Evolutionary conservation across 345 rosid genomes (phyloP).

Genomic region (Eucalyptus cloeziana): DNA sequence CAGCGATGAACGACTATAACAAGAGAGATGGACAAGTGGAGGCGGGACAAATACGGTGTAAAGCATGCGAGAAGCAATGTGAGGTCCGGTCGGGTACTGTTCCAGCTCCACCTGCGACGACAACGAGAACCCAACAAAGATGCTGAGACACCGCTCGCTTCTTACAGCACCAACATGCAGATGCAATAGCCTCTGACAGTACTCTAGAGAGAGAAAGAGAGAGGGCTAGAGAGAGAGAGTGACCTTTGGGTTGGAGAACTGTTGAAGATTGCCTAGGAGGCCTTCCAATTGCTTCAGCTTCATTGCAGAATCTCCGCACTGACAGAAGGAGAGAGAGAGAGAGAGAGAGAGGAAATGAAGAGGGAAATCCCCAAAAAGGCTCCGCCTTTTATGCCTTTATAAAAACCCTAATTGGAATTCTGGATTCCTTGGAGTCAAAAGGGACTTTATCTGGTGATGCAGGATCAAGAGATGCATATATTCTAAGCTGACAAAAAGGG

Average conservation of each 20-base stretch:
- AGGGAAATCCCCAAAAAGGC: neutral
- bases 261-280: constrained; percentile 54
- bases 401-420: neutral
- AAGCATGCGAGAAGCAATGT: constrained; percentile 95
- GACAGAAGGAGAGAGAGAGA: neutral
- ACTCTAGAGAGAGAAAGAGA: neutral
- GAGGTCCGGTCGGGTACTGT: constrained; percentile 94
- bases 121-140: neutral
- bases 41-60: constrained; percentile 34
- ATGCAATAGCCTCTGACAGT: neutral
- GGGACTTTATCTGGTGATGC: neutral
- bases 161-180: neutral
- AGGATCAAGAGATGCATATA: neutral
- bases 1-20: neutral
- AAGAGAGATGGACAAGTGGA: neutral
- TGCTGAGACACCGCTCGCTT: neutral
- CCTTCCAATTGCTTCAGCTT: constrained; percentile 91
- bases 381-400: neutral
- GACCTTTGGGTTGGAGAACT: constrained; percentile 78
- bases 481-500: neutral
- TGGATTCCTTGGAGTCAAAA: neutral
- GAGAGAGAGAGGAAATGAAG: neutral
- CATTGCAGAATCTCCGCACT: constrained; percentile 19
- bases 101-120: constrained; percentile 65
- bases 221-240: neutral